phyloP scores from a whole-genome alignment of 805 yeast species.

The Naumovozyma dairenensis region DNA sequence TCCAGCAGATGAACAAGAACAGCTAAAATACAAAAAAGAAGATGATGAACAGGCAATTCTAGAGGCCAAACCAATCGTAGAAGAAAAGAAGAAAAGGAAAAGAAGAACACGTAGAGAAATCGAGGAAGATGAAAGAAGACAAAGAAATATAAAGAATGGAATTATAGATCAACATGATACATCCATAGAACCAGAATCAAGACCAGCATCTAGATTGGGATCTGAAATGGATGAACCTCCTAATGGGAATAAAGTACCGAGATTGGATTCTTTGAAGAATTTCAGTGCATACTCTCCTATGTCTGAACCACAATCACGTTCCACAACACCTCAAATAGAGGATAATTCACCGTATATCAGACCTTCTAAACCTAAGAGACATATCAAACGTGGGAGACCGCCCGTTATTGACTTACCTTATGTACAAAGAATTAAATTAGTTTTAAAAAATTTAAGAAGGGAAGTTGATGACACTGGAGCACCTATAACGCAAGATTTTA shows the following conservation, averaged over 20 bases:
- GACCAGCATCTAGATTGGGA: no score
- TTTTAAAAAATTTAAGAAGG: conserved; percentile 71
- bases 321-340: conserved; percentile 3
- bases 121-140: no score
- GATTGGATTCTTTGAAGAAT: neutral
- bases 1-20: conserved; percentile 18
- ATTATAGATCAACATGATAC: neutral
- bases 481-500: conserved; percentile 57
- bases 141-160: neutral
- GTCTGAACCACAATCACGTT: neutral
- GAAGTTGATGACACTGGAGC: conserved; percentile 46
- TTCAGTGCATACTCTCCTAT: neutral
- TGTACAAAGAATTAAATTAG: conserved; percentile 83
- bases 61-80: neutral
- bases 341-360: conserved; percentile 3
- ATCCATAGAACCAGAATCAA: neutral
- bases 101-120: neutral
- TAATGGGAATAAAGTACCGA: neutral
- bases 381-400: conserved; percentile 30
- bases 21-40: conserved; percentile 3
- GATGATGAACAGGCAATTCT: conserved; percentile 1
- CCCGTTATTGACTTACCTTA: conserved; percentile 36
- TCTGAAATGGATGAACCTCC: neutral
- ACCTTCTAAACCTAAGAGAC: conserved; percentile 20
- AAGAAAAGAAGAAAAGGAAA: neutral